A percentile compares a stretch with the other conserved stretches of the same genome.
phyloP scores from a whole-genome alignment of 192 early-diverging fungal species.

The Kickxella alabastrina region DNA sequence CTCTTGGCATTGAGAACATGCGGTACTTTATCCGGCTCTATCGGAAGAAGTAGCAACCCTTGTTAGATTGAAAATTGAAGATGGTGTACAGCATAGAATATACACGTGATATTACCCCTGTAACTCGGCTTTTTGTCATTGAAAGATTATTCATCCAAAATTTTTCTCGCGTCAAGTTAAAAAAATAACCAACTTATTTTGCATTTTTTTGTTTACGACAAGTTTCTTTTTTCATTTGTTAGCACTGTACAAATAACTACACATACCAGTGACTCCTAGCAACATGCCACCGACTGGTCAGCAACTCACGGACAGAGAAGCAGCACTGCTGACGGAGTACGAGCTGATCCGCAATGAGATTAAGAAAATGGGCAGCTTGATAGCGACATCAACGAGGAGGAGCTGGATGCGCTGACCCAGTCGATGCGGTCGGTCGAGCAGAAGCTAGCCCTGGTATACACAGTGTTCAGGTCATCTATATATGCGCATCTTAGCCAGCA shows the following conservation, averaged over 20 bases:
- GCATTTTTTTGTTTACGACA: no score
- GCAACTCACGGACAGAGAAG: conserved; percentile 43
- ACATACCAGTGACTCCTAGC: no score
- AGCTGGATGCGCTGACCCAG: conserved; percentile 45
- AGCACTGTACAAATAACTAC: no score
- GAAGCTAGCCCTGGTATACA: conserved; percentile 47
- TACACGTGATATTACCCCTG: no score
- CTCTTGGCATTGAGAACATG: conserved; percentile 84
- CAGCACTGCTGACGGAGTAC: conserved; percentile 47
- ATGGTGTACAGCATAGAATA: no score
- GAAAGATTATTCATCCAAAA: no score
- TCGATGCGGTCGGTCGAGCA: conserved; percentile 51
- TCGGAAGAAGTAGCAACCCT: conserved; percentile 61
- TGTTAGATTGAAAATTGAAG: no score
- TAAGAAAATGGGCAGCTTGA: conserved; percentile 42
- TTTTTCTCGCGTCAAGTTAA: no score
- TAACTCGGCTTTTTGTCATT: no score
- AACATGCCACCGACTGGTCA: no score
- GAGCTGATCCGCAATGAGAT: conserved; percentile 50
- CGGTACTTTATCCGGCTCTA: conserved; percentile 87
- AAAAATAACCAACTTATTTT: no score
- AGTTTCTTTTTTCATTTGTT: no score
- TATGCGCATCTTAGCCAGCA: conserved; percentile 50
- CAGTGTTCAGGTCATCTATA: conserved; percentile 49
- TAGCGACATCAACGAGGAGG: conserved; percentile 50